These are phyloP conservation scores for Spizellomyces punctatus DNA, from an alignment of 192 early-diverging fungal genomes.

Conservation along the genomic window DNA sequence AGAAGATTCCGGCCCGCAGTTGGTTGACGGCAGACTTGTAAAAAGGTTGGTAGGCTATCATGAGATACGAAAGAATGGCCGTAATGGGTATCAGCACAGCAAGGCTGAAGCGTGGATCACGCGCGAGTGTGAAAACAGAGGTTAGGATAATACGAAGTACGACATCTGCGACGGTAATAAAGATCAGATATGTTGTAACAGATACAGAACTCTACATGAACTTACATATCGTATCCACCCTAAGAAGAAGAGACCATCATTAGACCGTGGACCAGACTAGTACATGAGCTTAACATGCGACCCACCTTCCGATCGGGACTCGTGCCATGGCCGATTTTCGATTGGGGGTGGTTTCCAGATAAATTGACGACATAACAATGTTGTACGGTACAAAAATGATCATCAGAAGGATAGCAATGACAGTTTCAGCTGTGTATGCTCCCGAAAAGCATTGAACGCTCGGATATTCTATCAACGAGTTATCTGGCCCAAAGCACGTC, in stretches of 20 bases:
- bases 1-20: constrained; percentile 17
- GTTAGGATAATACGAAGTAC: constrained; percentile 6
- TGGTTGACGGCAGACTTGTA: constrained; percentile 21
- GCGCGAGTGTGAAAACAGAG: constrained; percentile 13
- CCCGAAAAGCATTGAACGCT: constrained; percentile 22
- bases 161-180: not conserved
- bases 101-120: constrained; percentile 2
- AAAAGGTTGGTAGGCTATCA: constrained; percentile 22
- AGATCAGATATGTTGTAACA: not conserved
- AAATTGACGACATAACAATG: constrained; percentile 27
- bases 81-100: constrained; percentile 15
- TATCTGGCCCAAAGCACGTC: constrained; percentile 5
- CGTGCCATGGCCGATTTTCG: not conserved
- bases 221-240: constrained; percentile 26
- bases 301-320: constrained; percentile 18
- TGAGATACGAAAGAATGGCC: not conserved
- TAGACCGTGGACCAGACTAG: not conserved
- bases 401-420: constrained; percentile 16
- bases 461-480: constrained; percentile 13
- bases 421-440: constrained; percentile 6
- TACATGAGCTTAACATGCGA: not conserved
- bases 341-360: constrained; percentile 15
- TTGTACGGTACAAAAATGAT: constrained; percentile 23
- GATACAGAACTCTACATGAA: not conserved
- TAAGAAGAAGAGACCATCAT: not conserved